phyloP scores from a whole-genome alignment of 1,139 yeast genomes.

The Blastobotrys elegans region DNA sequence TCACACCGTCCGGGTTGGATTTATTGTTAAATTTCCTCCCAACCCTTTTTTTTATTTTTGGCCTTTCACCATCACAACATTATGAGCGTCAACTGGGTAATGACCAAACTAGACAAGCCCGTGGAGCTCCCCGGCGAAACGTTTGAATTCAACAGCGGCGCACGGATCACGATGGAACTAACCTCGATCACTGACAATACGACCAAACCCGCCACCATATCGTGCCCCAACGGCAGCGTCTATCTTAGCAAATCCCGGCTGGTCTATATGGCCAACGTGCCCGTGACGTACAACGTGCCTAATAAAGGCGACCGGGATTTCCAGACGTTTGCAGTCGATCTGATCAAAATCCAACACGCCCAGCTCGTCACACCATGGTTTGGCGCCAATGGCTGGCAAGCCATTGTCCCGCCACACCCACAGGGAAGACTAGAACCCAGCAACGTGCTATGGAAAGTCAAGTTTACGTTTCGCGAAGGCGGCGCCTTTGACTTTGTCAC shows the following conservation, averaged over 20 bases:
- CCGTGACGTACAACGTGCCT: constrained; percentile 26
- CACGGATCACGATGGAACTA: constrained; percentile 9
- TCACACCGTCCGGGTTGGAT: no score
- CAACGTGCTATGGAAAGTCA: constrained; percentile 24
- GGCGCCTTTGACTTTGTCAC: constrained; percentile 31
- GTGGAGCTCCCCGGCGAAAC: constrained; percentile 25
- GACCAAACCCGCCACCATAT: constrained; percentile 10
- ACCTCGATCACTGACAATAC: neutral
- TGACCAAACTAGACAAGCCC: constrained; percentile 20
- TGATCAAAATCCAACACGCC: constrained; percentile 20
- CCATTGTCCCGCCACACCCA: constrained; percentile 20
- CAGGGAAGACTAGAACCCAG: constrained; percentile 26
- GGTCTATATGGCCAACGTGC: constrained; percentile 16
- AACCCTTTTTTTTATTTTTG: no score
- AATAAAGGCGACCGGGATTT: constrained; percentile 31
- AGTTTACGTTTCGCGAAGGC: constrained; percentile 29
- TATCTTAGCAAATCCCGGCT: constrained; percentile 21
- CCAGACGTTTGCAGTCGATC: constrained; percentile 22
- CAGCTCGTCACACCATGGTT: constrained; percentile 34
- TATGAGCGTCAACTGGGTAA: constrained; percentile 30
- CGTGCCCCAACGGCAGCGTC: constrained; percentile 15
- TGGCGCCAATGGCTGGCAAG: constrained; percentile 35
- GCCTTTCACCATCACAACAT: no score
- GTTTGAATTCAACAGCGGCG: constrained; percentile 15
- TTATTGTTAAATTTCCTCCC: no score